These are phyloP conservation scores for Alnus rubra DNA, from an alignment of 306 rosid genomes.

Conservation along the genomic window DNA sequence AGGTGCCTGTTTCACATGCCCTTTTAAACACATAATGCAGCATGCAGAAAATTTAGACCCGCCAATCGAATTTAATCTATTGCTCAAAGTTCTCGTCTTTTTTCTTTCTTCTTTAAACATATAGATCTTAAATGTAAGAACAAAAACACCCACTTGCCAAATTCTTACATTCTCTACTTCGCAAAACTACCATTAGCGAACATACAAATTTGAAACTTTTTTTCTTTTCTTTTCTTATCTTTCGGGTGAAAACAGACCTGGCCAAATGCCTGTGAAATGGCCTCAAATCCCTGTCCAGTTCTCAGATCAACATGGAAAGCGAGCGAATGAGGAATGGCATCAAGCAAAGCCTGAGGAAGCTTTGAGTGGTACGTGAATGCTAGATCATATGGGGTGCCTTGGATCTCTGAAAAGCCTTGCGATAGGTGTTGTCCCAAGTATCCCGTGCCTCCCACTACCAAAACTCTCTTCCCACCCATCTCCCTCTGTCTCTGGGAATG, in stretches of 20 bases:
- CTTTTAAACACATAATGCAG: not conserved
- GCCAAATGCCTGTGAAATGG: slow-evolving; percentile 65
- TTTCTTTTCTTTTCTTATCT: not conserved
- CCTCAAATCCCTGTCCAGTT: slow-evolving; percentile 72
- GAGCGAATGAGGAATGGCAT: slow-evolving; percentile 50
- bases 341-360: slow-evolving; percentile 49
- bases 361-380: slow-evolving; percentile 68
- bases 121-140: too few relatives aligned
- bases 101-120: not conserved
- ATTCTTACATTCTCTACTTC: not conserved
- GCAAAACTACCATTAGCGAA: slow-evolving; percentile 1
- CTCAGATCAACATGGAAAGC: slow-evolving; percentile 70
- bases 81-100: not conserved
- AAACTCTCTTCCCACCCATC: slow-evolving; percentile 55
- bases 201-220: too few relatives aligned
- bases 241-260: slow-evolving; percentile 44
- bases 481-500: not conserved
- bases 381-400: slow-evolving; percentile 44
- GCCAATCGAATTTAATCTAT: not conserved
- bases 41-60: not conserved
- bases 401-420: slow-evolving; percentile 43
- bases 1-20: not conserved
- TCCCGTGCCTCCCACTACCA: slow-evolving; percentile 91
- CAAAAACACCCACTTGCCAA: not conserved
- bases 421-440: slow-evolving; percentile 91